These are phyloP conservation scores for Penicillium verrucosum DNA, from an alignment of 2,329 filamentous ascomycete genomes.

Conservation along the genomic window DNA sequence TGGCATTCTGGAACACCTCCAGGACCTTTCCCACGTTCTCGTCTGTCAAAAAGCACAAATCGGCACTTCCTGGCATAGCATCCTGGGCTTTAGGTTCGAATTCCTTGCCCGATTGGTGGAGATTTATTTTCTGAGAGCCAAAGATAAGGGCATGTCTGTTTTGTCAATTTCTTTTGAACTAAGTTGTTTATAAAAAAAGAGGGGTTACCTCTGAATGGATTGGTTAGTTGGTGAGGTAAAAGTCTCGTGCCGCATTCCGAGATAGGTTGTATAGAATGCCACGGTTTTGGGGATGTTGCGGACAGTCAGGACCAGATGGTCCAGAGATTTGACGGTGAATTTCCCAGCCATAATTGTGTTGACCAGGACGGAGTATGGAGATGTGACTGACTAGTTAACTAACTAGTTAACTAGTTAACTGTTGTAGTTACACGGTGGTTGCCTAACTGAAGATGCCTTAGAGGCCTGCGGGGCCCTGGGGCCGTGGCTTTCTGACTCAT, in stretches of 20 bases:
- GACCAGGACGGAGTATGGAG: neutral
- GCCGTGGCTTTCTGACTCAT: neutral
- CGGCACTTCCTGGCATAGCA: conserved; percentile 56
- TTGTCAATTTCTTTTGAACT: conserved; percentile 5
- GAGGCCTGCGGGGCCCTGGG: neutral
- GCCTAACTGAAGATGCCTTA: neutral
- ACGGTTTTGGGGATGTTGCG: conserved; percentile 49
- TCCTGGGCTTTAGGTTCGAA: conserved; percentile 58
- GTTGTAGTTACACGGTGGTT: neutral
- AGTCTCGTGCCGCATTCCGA: conserved; percentile 56
- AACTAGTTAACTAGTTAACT: no score
- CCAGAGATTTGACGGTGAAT: conserved; percentile 47
- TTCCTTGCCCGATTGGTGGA: conserved; percentile 57
- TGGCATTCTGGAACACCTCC: conserved; percentile 38
- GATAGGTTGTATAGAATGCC: conserved; percentile 53
- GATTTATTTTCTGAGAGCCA: conserved; percentile 60
- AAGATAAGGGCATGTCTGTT: conserved; percentile 55
- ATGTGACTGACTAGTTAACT: neutral
- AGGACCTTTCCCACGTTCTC: conserved; percentile 50
- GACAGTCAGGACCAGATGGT: conserved; percentile 62
- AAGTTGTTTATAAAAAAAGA: neutral
- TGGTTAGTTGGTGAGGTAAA: conserved; percentile 47
- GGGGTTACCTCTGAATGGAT: conserved; percentile 20
- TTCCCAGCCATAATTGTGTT: conserved; percentile 12
- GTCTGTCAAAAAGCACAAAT: conserved; percentile 59